Base-by-base conservation (phyloP, 2,329 filamentous ascomycete species). In the Cladophialophora carrionii region DNA sequence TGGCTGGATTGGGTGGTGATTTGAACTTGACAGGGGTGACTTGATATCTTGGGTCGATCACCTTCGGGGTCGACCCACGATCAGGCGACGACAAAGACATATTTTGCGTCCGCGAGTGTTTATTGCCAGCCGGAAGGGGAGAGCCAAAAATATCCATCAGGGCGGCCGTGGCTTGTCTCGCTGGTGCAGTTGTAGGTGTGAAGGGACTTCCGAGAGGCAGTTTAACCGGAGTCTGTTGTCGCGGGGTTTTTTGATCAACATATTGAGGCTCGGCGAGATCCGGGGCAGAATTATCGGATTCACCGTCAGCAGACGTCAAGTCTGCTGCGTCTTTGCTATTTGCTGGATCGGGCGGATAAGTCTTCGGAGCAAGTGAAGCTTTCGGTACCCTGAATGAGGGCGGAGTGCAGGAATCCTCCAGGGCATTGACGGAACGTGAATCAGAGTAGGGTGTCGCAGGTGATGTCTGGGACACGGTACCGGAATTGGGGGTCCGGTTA, bases 91-190 rank as follows among this genome's bases (percentile, higher is more conserved):
- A 22, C n/a, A 20, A 9, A 5, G 56, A 58, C 6, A 34, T 14
- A 20, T 24, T 58, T 20, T 31, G 26, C 41, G 31, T 49, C 10
- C 24, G 10, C 43, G 10, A 7, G n/a, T 14, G 7, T 8, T 17
- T 20, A 20, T 26, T 49, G 14, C 24, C 24, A n/a, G 56, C 56
- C 29, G 56, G 26, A 20, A 29, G 14, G 5, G 56, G 41, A 2
- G 56, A 49, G 48, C 43, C 12, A 37, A 63, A 37, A 54, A 51
- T 2, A 32, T 32, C 54, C 26, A 57, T 57, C 52, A 55, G 24
- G 31, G 22, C 22, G 29, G 20, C 24, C 4, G 60, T 32, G 41
- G 46, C 43, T 29, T 37, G 14, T 48, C 14, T 62, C 6, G 52
- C 43, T 34, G 43, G 22, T 51, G 51, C 6, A 34, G 34, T 41